Conservation (phyloP, 1,284 basidiomycete genomes). For the Trichosporon asahii region DNA sequence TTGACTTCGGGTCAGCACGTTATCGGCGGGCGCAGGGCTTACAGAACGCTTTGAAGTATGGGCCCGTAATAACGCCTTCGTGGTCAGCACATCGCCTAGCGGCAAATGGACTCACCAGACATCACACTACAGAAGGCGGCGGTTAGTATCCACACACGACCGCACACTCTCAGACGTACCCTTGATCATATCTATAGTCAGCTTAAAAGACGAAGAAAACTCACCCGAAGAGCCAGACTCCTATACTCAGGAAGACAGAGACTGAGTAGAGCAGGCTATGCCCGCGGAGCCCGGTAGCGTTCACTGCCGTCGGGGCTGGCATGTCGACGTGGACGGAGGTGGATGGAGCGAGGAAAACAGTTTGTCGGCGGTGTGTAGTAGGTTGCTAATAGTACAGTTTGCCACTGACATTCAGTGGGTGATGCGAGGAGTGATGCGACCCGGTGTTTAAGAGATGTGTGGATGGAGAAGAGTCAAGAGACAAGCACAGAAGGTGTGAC, state of each 20-base stretch:
- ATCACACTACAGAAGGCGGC: conserved; percentile 33
- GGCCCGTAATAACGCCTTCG: conserved; percentile 82
- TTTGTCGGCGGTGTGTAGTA: neutral
- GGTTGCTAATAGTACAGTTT: neutral
- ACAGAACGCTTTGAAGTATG: conserved; percentile 65
- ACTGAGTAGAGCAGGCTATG: conserved; percentile 62
- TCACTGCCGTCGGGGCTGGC: neutral
- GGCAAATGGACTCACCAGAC: conserved; percentile 39
- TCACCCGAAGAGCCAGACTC: conserved; percentile 62
- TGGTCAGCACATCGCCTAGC: conserved; percentile 15
- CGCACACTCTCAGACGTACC: conserved; percentile 56
- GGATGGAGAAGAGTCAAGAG: conserved; percentile 7
- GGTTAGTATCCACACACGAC: neutral
- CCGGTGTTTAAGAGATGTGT: neutral
- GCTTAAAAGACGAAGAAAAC: conserved; percentile 20
- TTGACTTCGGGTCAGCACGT: conserved; percentile 54
- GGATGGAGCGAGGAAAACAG: neutral
- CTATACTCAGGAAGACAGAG: conserved; percentile 53
- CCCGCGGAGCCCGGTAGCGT: conserved; percentile 51
- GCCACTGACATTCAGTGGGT: conserved; percentile 8
- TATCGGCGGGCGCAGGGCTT: conserved; percentile 11
- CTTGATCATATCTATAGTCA: conserved; percentile 71
- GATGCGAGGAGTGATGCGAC: conserved; percentile 4
- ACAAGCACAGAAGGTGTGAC: neutral
- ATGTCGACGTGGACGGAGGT: conserved; percentile 4